phyloP scores from a whole-genome alignment of 208 protist genomes.

The Crithidia brevicula region DNA sequence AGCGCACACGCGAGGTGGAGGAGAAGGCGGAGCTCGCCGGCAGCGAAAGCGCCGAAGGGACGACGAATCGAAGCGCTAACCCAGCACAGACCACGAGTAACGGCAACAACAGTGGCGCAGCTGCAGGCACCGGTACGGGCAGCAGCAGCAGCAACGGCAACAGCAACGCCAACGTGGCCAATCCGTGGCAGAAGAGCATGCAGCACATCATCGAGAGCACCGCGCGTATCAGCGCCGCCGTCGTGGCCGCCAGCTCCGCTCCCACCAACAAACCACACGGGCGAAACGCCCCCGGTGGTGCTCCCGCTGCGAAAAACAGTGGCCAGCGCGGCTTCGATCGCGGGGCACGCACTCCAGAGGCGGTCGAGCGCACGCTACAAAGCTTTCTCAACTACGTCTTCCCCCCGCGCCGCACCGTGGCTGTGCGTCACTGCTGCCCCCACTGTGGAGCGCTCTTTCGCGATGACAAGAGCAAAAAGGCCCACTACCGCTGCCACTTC shows the following conservation, averaged over 20 bases:
- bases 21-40: slow-evolving; percentile 17
- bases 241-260: slow-evolving; percentile 4
- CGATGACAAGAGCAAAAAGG: slow-evolving; percentile 52
- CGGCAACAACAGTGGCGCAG: no score
- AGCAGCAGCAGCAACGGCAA: neutral
- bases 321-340: slow-evolving; percentile 29
- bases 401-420: slow-evolving; percentile 34
- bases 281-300: neutral
- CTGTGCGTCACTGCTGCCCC: slow-evolving; percentile 50
- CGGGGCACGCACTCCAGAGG: slow-evolving; percentile 38
- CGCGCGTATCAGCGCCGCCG: slow-evolving; percentile 24
- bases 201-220: slow-evolving; percentile 36
- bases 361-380: slow-evolving; percentile 45
- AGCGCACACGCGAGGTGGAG: slow-evolving; percentile 43
- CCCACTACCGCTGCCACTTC: slow-evolving; percentile 85
- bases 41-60: neutral
- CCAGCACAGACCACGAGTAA: no score
- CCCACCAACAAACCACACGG: neutral
- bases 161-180: neutral
- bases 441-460: slow-evolving; percentile 68
- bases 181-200: slow-evolving; percentile 28
- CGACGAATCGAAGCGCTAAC: no score
- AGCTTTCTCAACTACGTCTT: slow-evolving; percentile 76
- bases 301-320: slow-evolving; percentile 12
- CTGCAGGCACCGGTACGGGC: no score